Conservation (phyloP, 768 basidiomycete genomes). For the Leccinellum albellum region DNA sequence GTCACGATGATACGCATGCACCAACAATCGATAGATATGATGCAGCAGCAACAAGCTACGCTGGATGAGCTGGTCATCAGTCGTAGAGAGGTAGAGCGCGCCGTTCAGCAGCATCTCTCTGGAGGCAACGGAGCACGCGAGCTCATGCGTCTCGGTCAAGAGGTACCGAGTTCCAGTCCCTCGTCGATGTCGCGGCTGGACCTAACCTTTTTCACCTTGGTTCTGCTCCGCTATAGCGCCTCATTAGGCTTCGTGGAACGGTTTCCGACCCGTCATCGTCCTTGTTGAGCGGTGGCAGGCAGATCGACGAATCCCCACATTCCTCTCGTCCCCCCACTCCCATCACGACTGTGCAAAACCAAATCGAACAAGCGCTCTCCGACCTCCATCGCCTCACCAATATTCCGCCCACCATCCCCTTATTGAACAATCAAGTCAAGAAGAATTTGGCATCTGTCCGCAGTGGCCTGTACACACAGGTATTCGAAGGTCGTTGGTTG, state of each 20-base stretch:
- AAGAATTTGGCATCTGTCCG: slow-evolving; percentile 37
- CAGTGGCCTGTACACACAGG: slow-evolving; percentile 52
- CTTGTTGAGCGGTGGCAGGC: slow-evolving; percentile 18
- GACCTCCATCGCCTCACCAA: slow-evolving; percentile 49
- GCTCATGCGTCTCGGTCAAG: slow-evolving; percentile 54
- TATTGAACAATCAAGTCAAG: slow-evolving; percentile 51
- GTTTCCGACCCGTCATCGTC: slow-evolving; percentile 1
- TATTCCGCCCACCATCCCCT: slow-evolving; percentile 49
- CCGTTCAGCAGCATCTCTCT: slow-evolving; percentile 37
- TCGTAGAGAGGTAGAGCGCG: slow-evolving; percentile 34
- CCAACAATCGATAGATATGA: slow-evolving; percentile 24
- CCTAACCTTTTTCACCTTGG: not conserved
- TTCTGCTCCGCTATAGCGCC: slow-evolving; percentile 17
- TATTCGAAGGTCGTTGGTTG: slow-evolving; percentile 54
- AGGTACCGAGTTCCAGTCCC: slow-evolving; percentile 31
- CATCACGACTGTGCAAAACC: slow-evolving; percentile 27
- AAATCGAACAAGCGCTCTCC: slow-evolving; percentile 44
- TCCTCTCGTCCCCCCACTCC: slow-evolving; percentile 24
- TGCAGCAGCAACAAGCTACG: slow-evolving; percentile 29
- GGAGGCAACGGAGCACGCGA: slow-evolving; percentile 41
- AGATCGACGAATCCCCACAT: slow-evolving; percentile 21
- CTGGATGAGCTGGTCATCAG: slow-evolving; percentile 37
- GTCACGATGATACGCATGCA: slow-evolving; percentile 28
- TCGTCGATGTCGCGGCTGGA: not conserved
- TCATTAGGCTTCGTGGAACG: slow-evolving; percentile 11